These are phyloP conservation scores for Trametes hirsuta DNA, from an alignment of 1,284 basidiomycete species.

Conservation along the genomic window DNA sequence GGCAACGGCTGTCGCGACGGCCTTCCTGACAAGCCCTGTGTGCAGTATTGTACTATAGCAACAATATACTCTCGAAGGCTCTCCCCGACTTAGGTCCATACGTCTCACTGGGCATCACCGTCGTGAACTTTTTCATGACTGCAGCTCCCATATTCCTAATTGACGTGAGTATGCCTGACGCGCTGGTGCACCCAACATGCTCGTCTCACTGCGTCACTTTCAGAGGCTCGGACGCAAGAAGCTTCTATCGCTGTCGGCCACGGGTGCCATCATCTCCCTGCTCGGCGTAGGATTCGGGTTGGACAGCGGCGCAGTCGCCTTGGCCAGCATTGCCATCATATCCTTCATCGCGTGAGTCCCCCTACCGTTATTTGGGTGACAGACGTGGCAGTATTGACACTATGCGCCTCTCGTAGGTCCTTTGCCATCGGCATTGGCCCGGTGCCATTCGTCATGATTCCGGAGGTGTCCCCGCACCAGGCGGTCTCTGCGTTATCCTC, in stretches of 20 bases:
- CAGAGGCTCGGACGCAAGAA: slow-evolving; percentile 69
- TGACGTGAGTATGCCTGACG: slow-evolving; percentile 56
- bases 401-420: slow-evolving; percentile 49
- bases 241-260: slow-evolving; percentile 58
- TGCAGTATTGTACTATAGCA: slow-evolving; percentile 87
- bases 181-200: neutral
- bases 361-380: neutral
- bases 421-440: slow-evolving; percentile 93
- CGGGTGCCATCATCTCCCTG: slow-evolving; percentile 70
- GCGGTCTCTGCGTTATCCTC: slow-evolving; percentile 87
- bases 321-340: slow-evolving; percentile 80
- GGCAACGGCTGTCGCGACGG: neutral
- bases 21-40: slow-evolving; percentile 17
- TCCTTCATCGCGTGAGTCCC: slow-evolving; percentile 79
- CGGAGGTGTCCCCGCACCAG: slow-evolving; percentile 87
- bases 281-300: slow-evolving; percentile 75
- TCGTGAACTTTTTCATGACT: slow-evolving; percentile 83
- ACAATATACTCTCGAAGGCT: slow-evolving; percentile 79
- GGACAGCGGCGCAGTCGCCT: slow-evolving; percentile 56
- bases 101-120: slow-evolving; percentile 76
- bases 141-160: slow-evolving; percentile 86
- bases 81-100: slow-evolving; percentile 80
- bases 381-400: neutral
- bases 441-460: slow-evolving; percentile 89
- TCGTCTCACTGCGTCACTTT: neutral